Evolutionary conservation across 768 basidiomycete genomes (phyloP).

Genomic region (Termitomyces sp.): DNA sequence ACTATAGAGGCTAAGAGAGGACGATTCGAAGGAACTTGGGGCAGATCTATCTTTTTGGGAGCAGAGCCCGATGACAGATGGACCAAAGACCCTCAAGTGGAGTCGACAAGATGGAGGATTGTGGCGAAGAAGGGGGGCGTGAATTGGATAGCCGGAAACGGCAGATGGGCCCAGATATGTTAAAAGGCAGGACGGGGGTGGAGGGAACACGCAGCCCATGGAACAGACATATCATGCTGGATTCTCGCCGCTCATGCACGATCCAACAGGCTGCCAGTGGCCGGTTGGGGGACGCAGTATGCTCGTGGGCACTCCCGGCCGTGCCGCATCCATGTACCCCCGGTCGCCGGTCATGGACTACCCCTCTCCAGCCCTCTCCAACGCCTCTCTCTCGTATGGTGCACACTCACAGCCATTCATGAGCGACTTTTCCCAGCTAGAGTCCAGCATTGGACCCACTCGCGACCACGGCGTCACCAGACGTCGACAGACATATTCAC

Average conservation of each 20-base stretch:
- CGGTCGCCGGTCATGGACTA: slow-evolving; percentile 28
- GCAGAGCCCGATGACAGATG: neutral
- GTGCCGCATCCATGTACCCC: slow-evolving; percentile 7
- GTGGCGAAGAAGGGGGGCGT: slow-evolving; percentile 7
- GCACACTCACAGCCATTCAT: slow-evolving; percentile 16
- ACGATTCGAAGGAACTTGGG: neutral
- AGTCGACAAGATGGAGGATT: neutral
- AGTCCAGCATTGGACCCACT: slow-evolving; percentile 47
- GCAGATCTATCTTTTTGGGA: slow-evolving; percentile 1
- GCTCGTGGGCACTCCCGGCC: slow-evolving; percentile 7
- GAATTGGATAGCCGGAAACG: slow-evolving; percentile 6
- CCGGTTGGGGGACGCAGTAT: slow-evolving; percentile 11
- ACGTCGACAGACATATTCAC: slow-evolving; percentile 29
- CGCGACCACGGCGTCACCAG: slow-evolving; percentile 29
- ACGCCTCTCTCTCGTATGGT: slow-evolving; percentile 24
- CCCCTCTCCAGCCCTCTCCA: slow-evolving; percentile 33
- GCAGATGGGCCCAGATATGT: slow-evolving; percentile 13
- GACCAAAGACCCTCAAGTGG: neutral
- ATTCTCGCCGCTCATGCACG: slow-evolving; percentile 1
- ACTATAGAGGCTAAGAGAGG: neutral
- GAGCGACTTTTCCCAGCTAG: slow-evolving; percentile 31
- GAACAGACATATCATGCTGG: neutral
- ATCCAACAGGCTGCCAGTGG: slow-evolving; percentile 16
- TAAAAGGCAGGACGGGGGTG: slow-evolving; percentile 12
- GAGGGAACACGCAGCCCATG: slow-evolving; percentile 4